Conservation (phyloP, 164 flowering plant genomes). For the Nymphaea thermarum region DNA sequence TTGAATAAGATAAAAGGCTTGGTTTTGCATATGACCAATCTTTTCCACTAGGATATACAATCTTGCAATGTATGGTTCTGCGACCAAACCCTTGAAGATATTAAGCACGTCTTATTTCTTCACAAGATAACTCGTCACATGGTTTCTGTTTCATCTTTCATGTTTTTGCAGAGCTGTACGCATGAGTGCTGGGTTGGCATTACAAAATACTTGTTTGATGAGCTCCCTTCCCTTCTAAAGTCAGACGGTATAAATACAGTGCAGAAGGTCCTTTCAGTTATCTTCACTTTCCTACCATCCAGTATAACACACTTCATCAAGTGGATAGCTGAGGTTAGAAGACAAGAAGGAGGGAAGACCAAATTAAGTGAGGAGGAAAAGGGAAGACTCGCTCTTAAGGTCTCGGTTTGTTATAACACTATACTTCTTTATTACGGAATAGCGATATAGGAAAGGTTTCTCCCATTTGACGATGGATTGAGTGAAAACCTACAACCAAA, state of each 20-base stretch:
- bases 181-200: constrained; percentile 70
- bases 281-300: constrained; percentile 54
- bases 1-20: too few species aligned
- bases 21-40: too few species aligned
- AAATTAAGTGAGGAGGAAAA: constrained; percentile 71
- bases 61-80: too few species aligned
- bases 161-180: constrained; percentile 56
- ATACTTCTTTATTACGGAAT: too few species aligned
- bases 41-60: too few species aligned
- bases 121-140: too few species aligned
- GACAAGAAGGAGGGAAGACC: constrained; percentile 47
- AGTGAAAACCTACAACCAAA: too few species aligned
- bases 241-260: constrained; percentile 43
- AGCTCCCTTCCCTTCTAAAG: constrained; percentile 55
- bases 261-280: constrained; percentile 38
- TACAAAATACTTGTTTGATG: constrained; percentile 63
- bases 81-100: too few species aligned
- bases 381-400: constrained; percentile 69
- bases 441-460: too few species aligned
- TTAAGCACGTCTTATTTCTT: too few species aligned
- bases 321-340: constrained; percentile 93
- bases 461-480: too few species aligned
- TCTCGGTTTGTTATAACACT: constrained; percentile 6
- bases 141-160: too few species aligned
- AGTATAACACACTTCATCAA: constrained; percentile 66